Evolutionary conservation across 2,329 filamentous ascomycete species (phyloP), one percentile per base, ranked within the genome.

Genomic region (Podosphaera fusca): DNA sequence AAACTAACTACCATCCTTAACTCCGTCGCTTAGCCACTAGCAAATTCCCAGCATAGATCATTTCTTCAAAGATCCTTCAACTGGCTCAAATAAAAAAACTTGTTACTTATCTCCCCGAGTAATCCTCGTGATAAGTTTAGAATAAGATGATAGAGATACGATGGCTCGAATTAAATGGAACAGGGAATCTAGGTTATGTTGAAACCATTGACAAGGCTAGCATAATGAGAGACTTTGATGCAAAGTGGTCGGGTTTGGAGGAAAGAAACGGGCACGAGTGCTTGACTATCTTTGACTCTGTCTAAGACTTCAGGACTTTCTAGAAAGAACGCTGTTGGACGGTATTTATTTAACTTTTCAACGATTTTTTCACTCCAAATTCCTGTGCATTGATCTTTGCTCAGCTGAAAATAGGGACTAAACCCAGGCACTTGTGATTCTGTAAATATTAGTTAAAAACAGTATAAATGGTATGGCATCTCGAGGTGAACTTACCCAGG

Each of bases 321-420:
- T 49, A 77, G 71, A 63, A 82, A 87, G 1, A 71, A 69, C 2
- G 75, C 75, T 1, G 71, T 67, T 0, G 83, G 82, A 4, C 83
- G 75, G 10, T 77, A 74, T 42, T 72, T 71, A 36, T 73, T 72
- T 56, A 88, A 74, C 58, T 78, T 74, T 31, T 75, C 70, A 8
- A 87, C 70, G 51, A 87, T 86, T 6, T 71, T 67, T 7, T 83
- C 77, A 65, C 80, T 87, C 84, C 84, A 88, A 1, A 88, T 75
- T 4, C 84, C 84, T 0, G 78, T 80, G 63, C 80, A 84, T 63
- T 72, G 69, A 42, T 76, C 76, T 52, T 79, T 72, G 38, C 74
- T 71, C 47, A 87, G 69, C 57, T 82, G 71, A 65, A 87, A 88
- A 64, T 82, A 86, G 0, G 84, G 84, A 63, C 87, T 87, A 3